A percentile compares a stretch with the other conserved stretches of the same genome.
Evolutionary conservation across 441 rosid genomes (phyloP).

Genomic region (Pelargonium myrrhifolium): DNA sequence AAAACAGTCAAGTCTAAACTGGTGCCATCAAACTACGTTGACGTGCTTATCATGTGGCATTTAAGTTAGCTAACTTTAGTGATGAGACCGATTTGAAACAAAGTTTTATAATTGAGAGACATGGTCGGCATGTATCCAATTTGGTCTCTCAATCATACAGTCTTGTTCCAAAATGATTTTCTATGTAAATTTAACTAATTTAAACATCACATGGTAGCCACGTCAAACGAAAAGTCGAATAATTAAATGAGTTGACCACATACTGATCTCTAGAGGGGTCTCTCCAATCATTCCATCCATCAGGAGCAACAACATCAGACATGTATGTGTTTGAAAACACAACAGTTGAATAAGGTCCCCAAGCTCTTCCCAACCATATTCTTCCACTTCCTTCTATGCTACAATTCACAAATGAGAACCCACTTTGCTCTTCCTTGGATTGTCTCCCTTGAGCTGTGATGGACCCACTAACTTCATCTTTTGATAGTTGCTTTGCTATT

Average conservation of each 20-base stretch:
- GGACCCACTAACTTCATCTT: constrained; percentile 45
- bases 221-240: background rate
- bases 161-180: too few species aligned
- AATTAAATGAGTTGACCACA: constrained; percentile 12
- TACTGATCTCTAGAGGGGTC: constrained; percentile 61
- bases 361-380: constrained; percentile 80
- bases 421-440: constrained; percentile 42
- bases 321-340: constrained; percentile 61
- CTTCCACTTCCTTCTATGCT: constrained; percentile 48
- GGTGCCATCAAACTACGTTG: too few species aligned
- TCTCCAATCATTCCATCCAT: constrained; percentile 75
- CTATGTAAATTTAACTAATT: too few species aligned
- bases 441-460: constrained; percentile 78
- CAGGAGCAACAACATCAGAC: constrained; percentile 44
- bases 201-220: too few species aligned
- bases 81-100: too few species aligned
- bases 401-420: constrained; percentile 70
- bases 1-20: too few species aligned
- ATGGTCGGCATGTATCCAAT: too few species aligned
- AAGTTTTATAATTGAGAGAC: too few species aligned
- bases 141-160: too few species aligned
- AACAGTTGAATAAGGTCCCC: constrained; percentile 60
- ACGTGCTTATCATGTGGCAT: too few species aligned
- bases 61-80: too few species aligned
- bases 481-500: constrained; percentile 41